Conservation (phyloP, 257 asterid genomes). For the Linaria vulgaris region DNA sequence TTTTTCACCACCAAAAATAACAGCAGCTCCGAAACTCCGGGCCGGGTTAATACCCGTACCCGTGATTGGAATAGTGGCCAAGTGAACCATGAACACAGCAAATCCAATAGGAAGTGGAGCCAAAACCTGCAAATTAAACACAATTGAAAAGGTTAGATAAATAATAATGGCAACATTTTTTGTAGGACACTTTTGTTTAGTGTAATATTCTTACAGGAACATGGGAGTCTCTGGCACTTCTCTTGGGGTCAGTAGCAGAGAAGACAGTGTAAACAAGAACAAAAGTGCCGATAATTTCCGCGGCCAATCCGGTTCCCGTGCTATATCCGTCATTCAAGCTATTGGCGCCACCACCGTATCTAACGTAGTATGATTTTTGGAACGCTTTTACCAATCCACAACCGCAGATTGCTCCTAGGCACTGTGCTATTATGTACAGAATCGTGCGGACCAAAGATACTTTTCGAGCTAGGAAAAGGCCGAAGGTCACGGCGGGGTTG, state of each 20-base stretch:
- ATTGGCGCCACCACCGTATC: constrained; percentile 51
- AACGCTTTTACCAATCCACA: constrained; percentile 47
- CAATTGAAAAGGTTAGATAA: neutral
- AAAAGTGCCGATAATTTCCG: constrained; percentile 52
- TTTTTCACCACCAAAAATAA: constrained; percentile 33
- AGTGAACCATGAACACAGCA: constrained; percentile 48
- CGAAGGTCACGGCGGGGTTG: constrained; percentile 56
- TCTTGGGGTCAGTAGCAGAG: constrained; percentile 57
- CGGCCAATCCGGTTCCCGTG: constrained; percentile 47
- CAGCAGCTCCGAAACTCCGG: constrained; percentile 48
- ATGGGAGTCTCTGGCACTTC: constrained; percentile 57
- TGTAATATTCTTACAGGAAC: constrained; percentile 36
- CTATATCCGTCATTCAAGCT: constrained; percentile 29
- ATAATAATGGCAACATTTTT: neutral
- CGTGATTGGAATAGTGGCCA: constrained; percentile 45
- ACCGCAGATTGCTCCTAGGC: constrained; percentile 54
- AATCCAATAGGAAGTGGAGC: constrained; percentile 52
- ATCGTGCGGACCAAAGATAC: constrained; percentile 47
- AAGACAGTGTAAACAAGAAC: constrained; percentile 52
- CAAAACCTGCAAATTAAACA: constrained; percentile 32
- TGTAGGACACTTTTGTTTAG: too few relatives aligned
- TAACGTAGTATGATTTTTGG: constrained; percentile 32
- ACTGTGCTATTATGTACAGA: constrained; percentile 49
- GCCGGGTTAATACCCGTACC: constrained; percentile 51
- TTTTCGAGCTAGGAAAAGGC: constrained; percentile 45